Percentiles rank a stretch among this genome's conserved stretches.
Evolutionary conservation across 768 basidiomycete species (phyloP).

Genomic region (Butyriboletus loyo): DNA sequence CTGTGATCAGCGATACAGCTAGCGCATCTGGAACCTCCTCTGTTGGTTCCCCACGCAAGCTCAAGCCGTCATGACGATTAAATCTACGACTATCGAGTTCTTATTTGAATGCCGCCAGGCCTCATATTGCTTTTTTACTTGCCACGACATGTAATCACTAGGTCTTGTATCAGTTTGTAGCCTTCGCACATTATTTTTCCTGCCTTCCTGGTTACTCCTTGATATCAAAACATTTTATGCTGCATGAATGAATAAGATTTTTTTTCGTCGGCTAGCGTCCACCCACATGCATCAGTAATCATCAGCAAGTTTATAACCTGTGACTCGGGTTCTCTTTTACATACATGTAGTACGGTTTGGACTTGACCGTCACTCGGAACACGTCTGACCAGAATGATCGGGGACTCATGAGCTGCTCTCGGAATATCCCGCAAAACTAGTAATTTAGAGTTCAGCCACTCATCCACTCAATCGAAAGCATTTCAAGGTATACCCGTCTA

Average conservation of each 20-base stretch:
- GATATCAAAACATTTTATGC: not conserved
- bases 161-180: conserved; percentile 21
- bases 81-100: not conserved
- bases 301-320: no score
- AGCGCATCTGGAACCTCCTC: conserved; percentile 22
- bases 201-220: not conserved
- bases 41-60: conserved; percentile 28
- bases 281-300: no score
- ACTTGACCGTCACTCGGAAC: no score
- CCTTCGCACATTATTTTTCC: conserved; percentile 1
- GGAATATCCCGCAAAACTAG: conserved; percentile 29
- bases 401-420: not conserved
- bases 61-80: conserved; percentile 19
- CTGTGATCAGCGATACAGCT: conserved; percentile 25
- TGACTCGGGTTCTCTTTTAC: no score
- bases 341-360: no score
- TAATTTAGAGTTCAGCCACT: conserved; percentile 35
- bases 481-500: not conserved
- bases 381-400: not conserved
- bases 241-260: no score
- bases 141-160: conserved; percentile 18
- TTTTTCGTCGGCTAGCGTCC: no score
- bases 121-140: not conserved
- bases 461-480: not conserved
- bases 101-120: not conserved